Conservation (phyloP, 495 filamentous ascomycete species). For the Penicillium angulare region DNA sequence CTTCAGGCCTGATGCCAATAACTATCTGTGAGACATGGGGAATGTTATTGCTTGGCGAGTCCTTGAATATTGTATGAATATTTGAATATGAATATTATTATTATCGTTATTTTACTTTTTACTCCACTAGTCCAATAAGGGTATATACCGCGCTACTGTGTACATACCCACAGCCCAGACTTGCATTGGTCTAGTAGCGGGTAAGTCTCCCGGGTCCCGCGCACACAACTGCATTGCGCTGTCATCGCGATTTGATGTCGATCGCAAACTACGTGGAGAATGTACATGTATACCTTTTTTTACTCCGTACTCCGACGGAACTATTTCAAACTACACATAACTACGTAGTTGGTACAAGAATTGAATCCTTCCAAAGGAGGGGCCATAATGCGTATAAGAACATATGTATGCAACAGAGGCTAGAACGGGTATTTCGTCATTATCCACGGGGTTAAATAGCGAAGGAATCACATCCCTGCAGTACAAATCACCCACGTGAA, state of each 20-base stretch:
- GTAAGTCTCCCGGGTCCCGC: background rate
- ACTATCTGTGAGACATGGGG: slow-evolving; percentile 1
- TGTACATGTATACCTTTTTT: too few species aligned
- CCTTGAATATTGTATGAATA: background rate
- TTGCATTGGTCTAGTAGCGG: background rate
- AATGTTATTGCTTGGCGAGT: background rate
- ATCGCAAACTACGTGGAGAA: background rate
- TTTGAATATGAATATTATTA: background rate
- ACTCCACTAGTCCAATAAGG: background rate
- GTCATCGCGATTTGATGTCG: background rate
- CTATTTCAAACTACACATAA: too few species aligned
- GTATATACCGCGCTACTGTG: background rate
- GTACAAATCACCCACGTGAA: background rate
- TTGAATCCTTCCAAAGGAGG: too few species aligned
- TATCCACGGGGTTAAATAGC: background rate
- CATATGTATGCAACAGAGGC: too few species aligned
- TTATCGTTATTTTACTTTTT: background rate
- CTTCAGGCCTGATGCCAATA: background rate
- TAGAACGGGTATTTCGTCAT: background rate
- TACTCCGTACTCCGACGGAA: too few species aligned
- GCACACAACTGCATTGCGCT: background rate
- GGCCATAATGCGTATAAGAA: too few species aligned
- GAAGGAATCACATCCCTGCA: background rate
- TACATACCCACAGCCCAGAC: background rate
- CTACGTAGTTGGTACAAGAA: too few species aligned